These are phyloP conservation scores for Celoporthe dispersa DNA, from an alignment of 2,329 filamentous ascomycete species.

Conservation along the genomic window DNA sequence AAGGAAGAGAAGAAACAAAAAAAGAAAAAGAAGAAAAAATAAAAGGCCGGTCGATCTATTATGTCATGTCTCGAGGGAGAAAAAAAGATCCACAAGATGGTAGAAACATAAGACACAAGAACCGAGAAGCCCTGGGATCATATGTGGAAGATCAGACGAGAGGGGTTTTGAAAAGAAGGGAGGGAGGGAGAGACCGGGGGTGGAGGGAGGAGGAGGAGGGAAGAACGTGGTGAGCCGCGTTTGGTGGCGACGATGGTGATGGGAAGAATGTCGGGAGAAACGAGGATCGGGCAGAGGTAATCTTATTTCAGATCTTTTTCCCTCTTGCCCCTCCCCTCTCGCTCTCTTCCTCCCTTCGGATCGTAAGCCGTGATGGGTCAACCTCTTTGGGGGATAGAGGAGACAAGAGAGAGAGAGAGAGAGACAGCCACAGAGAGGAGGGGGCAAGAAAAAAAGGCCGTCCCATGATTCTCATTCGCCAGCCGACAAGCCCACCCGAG, in stretches of 20 bases:
- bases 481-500: constrained; percentile 16
- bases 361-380: neutral
- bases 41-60: neutral
- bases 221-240: neutral
- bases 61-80: neutral
- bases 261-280: neutral
- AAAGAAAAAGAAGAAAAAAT: neutral
- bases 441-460: neutral
- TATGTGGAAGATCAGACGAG: neutral
- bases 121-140: neutral
- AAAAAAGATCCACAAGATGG: neutral
- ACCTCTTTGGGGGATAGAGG: neutral
- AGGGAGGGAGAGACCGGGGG: neutral
- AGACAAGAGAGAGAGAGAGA: neutral
- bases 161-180: neutral
- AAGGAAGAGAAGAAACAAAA: neutral
- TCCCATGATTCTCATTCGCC: constrained; percentile 20
- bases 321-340: neutral
- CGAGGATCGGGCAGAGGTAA: neutral
- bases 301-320: neutral
- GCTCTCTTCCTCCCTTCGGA: neutral
- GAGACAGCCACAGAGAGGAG: neutral
- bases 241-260: neutral
- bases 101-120: too few relatives aligned
- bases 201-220: neutral